Conservation (phyloP, 129 eudicot genomes). For the Ambrosia trifida region DNA sequence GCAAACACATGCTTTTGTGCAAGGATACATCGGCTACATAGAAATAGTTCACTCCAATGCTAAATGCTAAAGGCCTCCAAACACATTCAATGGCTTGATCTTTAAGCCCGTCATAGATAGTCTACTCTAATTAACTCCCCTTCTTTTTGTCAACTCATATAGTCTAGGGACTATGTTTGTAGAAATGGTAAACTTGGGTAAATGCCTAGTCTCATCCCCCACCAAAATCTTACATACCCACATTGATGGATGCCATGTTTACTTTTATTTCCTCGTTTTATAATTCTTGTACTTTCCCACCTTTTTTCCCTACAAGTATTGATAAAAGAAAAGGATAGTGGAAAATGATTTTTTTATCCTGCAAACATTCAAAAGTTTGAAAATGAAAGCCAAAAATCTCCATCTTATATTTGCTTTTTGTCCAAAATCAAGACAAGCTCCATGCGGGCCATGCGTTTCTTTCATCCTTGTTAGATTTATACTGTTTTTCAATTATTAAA, state of each 20-base stretch:
- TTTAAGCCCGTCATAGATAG: no score
- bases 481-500: constrained; percentile 25
- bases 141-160: background rate
- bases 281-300: constrained; percentile 12
- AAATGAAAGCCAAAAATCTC: constrained; percentile 24
- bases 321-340: constrained; percentile 21
- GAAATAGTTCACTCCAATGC: no score
- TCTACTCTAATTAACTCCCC: no score
- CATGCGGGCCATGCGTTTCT: constrained; percentile 17
- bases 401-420: constrained; percentile 19
- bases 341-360: constrained; percentile 5
- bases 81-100: no score
- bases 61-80: no score
- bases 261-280: constrained; percentile 19
- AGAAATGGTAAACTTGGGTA: background rate
- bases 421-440: constrained; percentile 24
- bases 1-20: no score
- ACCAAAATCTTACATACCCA: background rate
- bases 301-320: background rate
- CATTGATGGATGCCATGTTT: constrained; percentile 28
- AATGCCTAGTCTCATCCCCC: background rate
- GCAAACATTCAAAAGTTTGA: constrained; percentile 23
- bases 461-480: constrained; percentile 19
- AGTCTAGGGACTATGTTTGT: background rate
- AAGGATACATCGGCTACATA: no score